phyloP scores from a whole-genome alignment of 352 stramenopile species.

The Phytophthora rubi region DNA sequence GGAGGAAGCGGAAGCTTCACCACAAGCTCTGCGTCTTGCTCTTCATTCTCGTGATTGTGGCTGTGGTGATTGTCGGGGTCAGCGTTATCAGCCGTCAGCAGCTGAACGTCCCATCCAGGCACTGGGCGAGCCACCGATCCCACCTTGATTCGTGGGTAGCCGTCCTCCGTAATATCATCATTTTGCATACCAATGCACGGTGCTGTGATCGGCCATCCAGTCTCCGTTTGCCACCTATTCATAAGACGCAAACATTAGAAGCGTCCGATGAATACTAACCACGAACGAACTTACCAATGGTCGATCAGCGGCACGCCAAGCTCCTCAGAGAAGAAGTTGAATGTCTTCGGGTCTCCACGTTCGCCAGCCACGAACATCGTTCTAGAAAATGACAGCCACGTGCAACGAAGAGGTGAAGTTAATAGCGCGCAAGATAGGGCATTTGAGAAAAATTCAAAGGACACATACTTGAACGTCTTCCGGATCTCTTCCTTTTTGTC shows the following conservation, averaged over 20 bases:
- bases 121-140: slow-evolving; percentile 72
- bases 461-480: slow-evolving; percentile 64
- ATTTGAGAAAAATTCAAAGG: slow-evolving; percentile 2
- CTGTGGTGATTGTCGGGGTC: slow-evolving; percentile 50
- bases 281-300: slow-evolving; percentile 59
- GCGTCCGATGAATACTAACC: not conserved
- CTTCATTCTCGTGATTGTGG: slow-evolving; percentile 58
- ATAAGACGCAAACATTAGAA: slow-evolving; percentile 9
- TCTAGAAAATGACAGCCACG: slow-evolving; percentile 37
- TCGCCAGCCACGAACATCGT: slow-evolving; percentile 91
- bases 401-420: not conserved
- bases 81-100: slow-evolving; percentile 62
- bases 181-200: slow-evolving; percentile 78
- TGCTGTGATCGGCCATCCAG: slow-evolving; percentile 80
- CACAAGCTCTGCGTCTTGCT: slow-evolving; percentile 69
- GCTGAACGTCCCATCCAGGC: slow-evolving; percentile 84
- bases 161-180: slow-evolving; percentile 46
- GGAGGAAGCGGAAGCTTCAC: slow-evolving; percentile 89
- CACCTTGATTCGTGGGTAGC: slow-evolving; percentile 60
- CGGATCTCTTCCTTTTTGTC: slow-evolving; percentile 49
- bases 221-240: slow-evolving; percentile 90
- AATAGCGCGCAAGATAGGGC: too few relatives aligned
- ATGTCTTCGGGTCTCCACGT: slow-evolving; percentile 86
- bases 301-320: slow-evolving; percentile 78
- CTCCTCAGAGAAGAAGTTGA: slow-evolving; percentile 77